Evolutionary conservation across 2,329 filamentous ascomycete genomes (phyloP).

Genomic region (Hymenoscyphus linearis): DNA sequence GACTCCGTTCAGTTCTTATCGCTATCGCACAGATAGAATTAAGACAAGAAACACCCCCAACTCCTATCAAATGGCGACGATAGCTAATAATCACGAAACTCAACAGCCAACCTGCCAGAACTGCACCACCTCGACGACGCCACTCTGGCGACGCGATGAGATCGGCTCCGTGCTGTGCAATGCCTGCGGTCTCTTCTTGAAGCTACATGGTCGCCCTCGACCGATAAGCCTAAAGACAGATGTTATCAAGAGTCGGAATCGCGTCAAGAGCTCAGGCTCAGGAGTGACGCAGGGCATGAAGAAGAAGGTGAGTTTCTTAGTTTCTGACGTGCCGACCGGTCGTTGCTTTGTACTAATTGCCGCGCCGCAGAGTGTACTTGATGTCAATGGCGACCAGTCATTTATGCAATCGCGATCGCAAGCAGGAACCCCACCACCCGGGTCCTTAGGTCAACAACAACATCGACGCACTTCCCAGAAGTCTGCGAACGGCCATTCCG

Average conservation of each 20-base stretch:
- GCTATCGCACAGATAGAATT: neutral
- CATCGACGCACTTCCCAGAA: slow-evolving; percentile 66
- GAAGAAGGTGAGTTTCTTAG: slow-evolving; percentile 67
- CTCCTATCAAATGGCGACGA: slow-evolving; percentile 45
- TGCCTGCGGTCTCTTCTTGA: slow-evolving; percentile 94
- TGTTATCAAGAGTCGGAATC: slow-evolving; percentile 98
- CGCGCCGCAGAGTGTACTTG: slow-evolving; percentile 32
- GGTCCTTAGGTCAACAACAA: slow-evolving; percentile 41
- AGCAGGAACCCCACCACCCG: slow-evolving; percentile 45
- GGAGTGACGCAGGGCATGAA: slow-evolving; percentile 60
- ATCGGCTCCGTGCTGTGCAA: slow-evolving; percentile 95
- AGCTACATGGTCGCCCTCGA: slow-evolving; percentile 87
- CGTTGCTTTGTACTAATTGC: slow-evolving; percentile 19
- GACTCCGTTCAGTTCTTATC: slow-evolving; percentile 1
- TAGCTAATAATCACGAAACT: slow-evolving; percentile 43
- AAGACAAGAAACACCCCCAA: slow-evolving; percentile 1
- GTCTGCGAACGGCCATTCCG: slow-evolving; percentile 64
- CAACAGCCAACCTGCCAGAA: slow-evolving; percentile 95
- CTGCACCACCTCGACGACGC: slow-evolving; percentile 91
- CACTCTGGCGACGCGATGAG: slow-evolving; percentile 96
- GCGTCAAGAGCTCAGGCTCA: slow-evolving; percentile 80
- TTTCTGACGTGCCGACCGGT: neutral
- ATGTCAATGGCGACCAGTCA: slow-evolving; percentile 52
- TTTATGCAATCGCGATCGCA: slow-evolving; percentile 45
- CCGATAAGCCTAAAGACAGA: slow-evolving; percentile 98